These are phyloP conservation scores for Glaciozyma martinii DNA, from an alignment of 768 basidiomycete species.

Conservation along the genomic window DNA sequence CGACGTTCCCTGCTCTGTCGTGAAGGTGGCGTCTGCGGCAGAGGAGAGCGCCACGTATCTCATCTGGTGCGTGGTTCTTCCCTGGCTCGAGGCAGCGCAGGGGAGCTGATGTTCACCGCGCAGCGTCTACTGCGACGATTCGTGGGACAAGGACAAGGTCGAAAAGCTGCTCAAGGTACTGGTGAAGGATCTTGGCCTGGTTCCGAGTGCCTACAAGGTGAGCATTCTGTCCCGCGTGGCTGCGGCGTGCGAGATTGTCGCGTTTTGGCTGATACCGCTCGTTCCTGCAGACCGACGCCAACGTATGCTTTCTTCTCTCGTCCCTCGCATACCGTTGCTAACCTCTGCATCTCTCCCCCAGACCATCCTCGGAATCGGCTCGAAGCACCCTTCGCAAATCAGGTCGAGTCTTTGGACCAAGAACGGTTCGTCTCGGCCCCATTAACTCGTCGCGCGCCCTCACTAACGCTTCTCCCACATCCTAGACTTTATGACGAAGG, in stretches of 20 bases:
- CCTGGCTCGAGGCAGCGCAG: too few species aligned
- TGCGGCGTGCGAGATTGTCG: background rate
- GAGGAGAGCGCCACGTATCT: too few species aligned
- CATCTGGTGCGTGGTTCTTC: too few species aligned
- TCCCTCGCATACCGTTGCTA: background rate
- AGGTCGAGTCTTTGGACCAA: constrained; percentile 5
- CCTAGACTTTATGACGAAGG: constrained; percentile 22
- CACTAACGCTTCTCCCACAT: too few species aligned
- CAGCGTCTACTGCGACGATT: constrained; percentile 28
- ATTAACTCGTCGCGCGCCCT: background rate
- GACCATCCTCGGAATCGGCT: constrained; percentile 28
- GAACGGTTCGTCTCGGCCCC: background rate
- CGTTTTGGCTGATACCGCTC: background rate
- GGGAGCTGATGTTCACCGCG: too few species aligned
- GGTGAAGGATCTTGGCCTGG: constrained; percentile 10
- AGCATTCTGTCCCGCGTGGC: background rate
- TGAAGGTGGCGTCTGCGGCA: too few species aligned
- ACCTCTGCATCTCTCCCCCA: background rate
- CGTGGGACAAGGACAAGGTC: constrained; percentile 23
- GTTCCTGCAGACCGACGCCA: background rate
- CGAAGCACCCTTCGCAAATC: constrained; percentile 23
- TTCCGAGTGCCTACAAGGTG: constrained; percentile 20
- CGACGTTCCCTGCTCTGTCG: too few species aligned
- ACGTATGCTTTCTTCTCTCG: background rate
- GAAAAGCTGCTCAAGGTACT: constrained; percentile 15